Conservation (phyloP, 179 eudicot species). For the Gypsophila paniculata region DNA sequence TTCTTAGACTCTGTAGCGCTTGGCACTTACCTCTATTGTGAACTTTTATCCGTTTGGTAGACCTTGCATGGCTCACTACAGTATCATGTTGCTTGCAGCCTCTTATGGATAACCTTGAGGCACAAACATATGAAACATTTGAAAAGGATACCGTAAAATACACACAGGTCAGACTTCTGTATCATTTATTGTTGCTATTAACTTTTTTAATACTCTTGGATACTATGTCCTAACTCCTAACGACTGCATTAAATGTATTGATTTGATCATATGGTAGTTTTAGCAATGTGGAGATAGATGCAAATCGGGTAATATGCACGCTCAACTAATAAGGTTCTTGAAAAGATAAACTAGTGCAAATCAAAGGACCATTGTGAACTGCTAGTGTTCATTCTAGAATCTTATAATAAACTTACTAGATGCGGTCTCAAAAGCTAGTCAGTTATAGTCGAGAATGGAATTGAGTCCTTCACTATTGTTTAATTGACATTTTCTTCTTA, state of each 20-base stretch:
- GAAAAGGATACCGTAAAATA: constrained; percentile 82
- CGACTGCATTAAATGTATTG: background rate
- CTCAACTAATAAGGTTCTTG: background rate
- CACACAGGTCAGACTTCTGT: constrained; percentile 48
- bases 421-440: constrained; percentile 11
- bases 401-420: background rate
- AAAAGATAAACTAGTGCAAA: background rate
- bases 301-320: background rate
- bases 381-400: background rate
- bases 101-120: constrained; percentile 98
- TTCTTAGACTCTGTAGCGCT: background rate
- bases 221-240: background rate
- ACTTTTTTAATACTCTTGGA: background rate
- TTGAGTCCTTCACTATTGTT: background rate
- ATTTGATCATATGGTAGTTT: background rate
- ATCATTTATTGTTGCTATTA: background rate
- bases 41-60: background rate
- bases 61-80: background rate
- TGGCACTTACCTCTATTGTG: background rate
- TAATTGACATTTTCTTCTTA: constrained; percentile 7
- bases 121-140: constrained; percentile 94
- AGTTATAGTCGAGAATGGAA: background rate
- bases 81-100: constrained; percentile 53
- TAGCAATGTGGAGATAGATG: background rate
- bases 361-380: constrained; percentile 1